Percentiles rank a stretch among this genome's conserved stretches.
Evolutionary conservation across 2,329 filamentous ascomycete species (phyloP).

Genomic region (Pestalotiopsis sp.): DNA sequence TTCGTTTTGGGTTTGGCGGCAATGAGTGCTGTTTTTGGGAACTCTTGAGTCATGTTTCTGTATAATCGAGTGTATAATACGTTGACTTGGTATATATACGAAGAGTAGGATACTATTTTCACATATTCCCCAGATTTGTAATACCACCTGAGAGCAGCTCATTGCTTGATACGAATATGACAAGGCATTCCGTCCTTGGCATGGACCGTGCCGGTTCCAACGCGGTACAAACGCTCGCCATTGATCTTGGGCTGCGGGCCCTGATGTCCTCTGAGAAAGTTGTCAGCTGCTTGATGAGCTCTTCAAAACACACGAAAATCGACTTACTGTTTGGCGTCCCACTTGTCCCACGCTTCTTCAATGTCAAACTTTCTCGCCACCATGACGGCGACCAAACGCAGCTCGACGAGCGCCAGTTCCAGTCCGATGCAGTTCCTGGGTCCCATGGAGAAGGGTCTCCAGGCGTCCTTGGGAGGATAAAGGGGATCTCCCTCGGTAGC

Average conservation of each 20-base stretch:
- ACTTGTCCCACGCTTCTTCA: conserved; percentile 42
- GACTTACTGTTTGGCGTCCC: conserved; percentile 22
- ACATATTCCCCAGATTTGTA: background rate
- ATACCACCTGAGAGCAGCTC: background rate
- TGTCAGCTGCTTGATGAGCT: background rate
- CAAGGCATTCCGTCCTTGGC: conserved; percentile 13
- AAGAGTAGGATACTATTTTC: background rate
- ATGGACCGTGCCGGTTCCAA: conserved; percentile 3
- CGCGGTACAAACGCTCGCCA: conserved; percentile 2
- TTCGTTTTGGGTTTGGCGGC: background rate
- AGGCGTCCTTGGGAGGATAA: conserved; percentile 41
- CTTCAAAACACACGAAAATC: background rate
- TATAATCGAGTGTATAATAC: background rate
- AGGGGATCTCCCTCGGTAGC: conserved; percentile 17
- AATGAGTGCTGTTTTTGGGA: too few species aligned
- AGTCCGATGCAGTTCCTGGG: conserved; percentile 59
- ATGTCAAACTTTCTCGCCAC: conserved; percentile 53
- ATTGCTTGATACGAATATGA: background rate
- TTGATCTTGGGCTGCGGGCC: conserved; percentile 1
- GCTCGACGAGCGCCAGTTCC: conserved; percentile 55
- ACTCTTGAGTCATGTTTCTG: too few species aligned
- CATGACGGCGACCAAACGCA: conserved; percentile 50
- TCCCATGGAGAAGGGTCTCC: conserved; percentile 55
- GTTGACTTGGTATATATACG: background rate
- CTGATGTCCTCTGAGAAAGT: background rate